Evolutionary conservation across 2,329 filamentous ascomycete genomes (phyloP), one percentile per base, ranked within the genome.

Genomic region (Trichophyton rubrum): DNA sequence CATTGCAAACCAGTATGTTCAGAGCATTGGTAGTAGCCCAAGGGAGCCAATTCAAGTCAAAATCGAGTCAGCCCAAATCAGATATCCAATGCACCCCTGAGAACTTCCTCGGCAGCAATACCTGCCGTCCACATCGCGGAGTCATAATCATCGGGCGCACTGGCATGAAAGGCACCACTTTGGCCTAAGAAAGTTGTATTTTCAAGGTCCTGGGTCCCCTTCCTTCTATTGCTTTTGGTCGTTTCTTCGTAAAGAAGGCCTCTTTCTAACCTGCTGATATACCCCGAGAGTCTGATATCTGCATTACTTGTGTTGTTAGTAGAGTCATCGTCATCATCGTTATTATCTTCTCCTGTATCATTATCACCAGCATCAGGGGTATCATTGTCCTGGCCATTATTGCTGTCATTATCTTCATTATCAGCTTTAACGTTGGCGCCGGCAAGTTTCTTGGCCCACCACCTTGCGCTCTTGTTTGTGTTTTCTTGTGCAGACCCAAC

Each of bases 221-320:
- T 38, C 17, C 27, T 17, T 15, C n/a, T 2, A 8, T n/a, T 40
- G 20, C 3, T 47, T 11, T 49, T 20, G 13, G n/a, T 8, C 22
- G n/a, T 65, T 45, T 62, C 62, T 59, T 62, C 65, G 43, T 67
- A 67, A n/a, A 69, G 60, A 9, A 68, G 58, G 33, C 58, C 66
- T 13, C 62, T 63, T 59, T 69, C 67, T 56, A 69, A 59, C 17
- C 66, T 61, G 57, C 65, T 67, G 49, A 69, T 62, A 53, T 68
- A 67, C 27, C 64, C 62, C 2, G 66, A 60, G 15, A 64, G 59
- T 15, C 66, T 63, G 27, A 64, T 61, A 49, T 68, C 67, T 38
- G 41, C 35, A 17, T 27, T 20, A 17, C 17, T 24, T 22, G 22
- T 17, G 13, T 47, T 22, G 11, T 24, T 33, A 55, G 43, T 22